Evolutionary conservation across 116 monocot species (phyloP).

Genomic region (Thalassia testudinum): DNA sequence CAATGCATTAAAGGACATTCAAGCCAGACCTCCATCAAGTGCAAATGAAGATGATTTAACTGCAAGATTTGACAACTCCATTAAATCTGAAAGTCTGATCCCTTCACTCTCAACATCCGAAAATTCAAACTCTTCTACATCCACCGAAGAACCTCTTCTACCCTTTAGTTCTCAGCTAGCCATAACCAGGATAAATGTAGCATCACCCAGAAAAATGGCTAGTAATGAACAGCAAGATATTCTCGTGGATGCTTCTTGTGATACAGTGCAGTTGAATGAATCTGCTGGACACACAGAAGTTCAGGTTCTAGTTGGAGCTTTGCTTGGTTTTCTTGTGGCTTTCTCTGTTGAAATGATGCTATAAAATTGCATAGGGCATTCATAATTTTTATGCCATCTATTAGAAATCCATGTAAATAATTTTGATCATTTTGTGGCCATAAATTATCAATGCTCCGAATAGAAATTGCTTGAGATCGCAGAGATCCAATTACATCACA

Average conservation of each 20-base stretch:
- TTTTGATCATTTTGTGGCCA: too few species aligned
- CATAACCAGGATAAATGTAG: slow-evolving; percentile 2
- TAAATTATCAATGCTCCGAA: too few species aligned
- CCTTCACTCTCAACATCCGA: slow-evolving; percentile 6
- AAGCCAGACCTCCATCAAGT: slow-evolving; percentile 1
- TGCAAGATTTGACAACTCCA: slow-evolving; percentile 1
- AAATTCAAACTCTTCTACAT: slow-evolving; percentile 4
- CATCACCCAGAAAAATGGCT: background rate
- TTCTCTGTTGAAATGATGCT: slow-evolving; percentile 18
- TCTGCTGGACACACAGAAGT: slow-evolving; percentile 46
- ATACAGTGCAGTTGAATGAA: slow-evolving; percentile 23
- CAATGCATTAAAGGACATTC: slow-evolving; percentile 24
- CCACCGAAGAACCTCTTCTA: background rate
- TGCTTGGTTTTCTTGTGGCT: slow-evolving; percentile 43
- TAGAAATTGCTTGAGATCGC: too few species aligned
- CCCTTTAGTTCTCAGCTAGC: background rate
- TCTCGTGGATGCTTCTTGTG: too few species aligned
- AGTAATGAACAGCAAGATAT: background rate
- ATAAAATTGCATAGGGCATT: slow-evolving; percentile 4
- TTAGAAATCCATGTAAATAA: too few species aligned
- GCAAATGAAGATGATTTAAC: slow-evolving; percentile 4
- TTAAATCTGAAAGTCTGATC: slow-evolving; percentile 19
- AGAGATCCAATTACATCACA: too few species aligned
- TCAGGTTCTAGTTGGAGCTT: slow-evolving; percentile 52
- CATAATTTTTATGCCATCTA: too few species aligned